Evolutionary conservation across 371 early-diverging fungal genomes (phyloP).

Genomic region (Nematocida minor): DNA sequence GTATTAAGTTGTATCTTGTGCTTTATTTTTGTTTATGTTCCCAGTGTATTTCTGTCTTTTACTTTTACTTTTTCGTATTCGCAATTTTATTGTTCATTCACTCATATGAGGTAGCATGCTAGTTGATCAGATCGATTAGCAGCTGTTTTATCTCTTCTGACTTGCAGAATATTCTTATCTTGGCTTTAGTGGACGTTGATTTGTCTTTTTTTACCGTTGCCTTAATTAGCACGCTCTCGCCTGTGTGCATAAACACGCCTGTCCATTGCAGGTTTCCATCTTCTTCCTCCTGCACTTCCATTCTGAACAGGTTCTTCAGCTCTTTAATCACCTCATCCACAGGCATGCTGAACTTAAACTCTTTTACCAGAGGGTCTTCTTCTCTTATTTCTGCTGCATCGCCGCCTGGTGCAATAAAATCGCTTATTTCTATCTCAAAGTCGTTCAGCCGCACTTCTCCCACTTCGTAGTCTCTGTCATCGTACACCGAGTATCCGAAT

Average conservation of each 20-base stretch:
- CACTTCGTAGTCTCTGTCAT: slow-evolving; percentile 43
- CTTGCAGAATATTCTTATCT: background rate
- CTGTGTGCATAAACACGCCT: slow-evolving; percentile 22
- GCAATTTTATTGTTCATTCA: too few relatives aligned
- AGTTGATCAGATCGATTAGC: slow-evolving; percentile 3
- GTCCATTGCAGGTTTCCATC: background rate
- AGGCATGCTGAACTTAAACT: slow-evolving; percentile 35
- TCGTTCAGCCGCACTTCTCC: slow-evolving; percentile 27
- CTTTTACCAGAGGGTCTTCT: slow-evolving; percentile 3
- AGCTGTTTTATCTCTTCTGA: slow-evolving; percentile 1
- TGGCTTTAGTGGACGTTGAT: background rate
- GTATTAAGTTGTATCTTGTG: too few relatives aligned
- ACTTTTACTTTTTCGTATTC: too few relatives aligned
- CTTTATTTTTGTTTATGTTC: too few relatives aligned
- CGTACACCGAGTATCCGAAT: slow-evolving; percentile 37
- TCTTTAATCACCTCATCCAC: slow-evolving; percentile 13
- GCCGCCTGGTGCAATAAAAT: slow-evolving; percentile 11
- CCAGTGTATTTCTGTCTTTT: too few relatives aligned
- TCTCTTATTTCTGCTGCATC: slow-evolving; percentile 6
- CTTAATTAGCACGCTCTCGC: slow-evolving; percentile 4
- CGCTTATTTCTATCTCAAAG: slow-evolving; percentile 4
- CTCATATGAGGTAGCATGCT: too few relatives aligned
- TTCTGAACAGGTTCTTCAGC: slow-evolving; percentile 36
- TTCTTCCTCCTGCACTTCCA: slow-evolving; percentile 14
- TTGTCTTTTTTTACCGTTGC: slow-evolving; percentile 30